phyloP scores from a whole-genome alignment of 2,329 filamentous ascomycete species.

The Aspergillus brasiliensis region DNA sequence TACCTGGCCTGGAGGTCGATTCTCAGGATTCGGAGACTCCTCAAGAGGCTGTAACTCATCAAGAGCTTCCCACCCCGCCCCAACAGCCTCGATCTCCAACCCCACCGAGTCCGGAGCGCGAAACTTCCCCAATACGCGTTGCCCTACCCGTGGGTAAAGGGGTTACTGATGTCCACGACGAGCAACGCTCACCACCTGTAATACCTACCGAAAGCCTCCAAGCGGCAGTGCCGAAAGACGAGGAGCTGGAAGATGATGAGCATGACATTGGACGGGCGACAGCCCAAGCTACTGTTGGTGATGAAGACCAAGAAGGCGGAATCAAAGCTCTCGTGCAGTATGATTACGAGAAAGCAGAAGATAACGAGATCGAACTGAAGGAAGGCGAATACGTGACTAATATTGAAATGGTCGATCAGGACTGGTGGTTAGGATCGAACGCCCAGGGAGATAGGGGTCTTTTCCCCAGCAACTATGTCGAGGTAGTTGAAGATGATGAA shows the following conservation, averaged over 20 bases:
- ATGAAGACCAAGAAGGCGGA: constrained; percentile 56
- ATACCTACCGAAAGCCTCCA: constrained; percentile 68
- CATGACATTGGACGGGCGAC: constrained; percentile 64
- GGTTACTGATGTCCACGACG: constrained; percentile 46
- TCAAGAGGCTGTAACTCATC: constrained; percentile 45
- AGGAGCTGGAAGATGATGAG: constrained; percentile 64
- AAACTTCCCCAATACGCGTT: constrained; percentile 77
- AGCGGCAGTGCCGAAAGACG: constrained; percentile 63
- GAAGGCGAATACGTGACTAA: constrained; percentile 88
- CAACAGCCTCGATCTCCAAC: constrained; percentile 51
- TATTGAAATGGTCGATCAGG: constrained; percentile 96
- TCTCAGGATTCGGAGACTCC: constrained; percentile 52
- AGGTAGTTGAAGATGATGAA: constrained; percentile 68
- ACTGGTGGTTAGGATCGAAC: constrained; percentile 99
- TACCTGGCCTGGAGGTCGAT: constrained; percentile 72
- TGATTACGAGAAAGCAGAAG: constrained; percentile 96
- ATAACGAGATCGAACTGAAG: constrained; percentile 88
- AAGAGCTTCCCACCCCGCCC: constrained; percentile 42
- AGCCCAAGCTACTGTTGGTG: constrained; percentile 56
- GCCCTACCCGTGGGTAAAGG: constrained; percentile 79
- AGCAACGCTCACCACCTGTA: constrained; percentile 41
- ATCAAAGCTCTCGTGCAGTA: constrained; percentile 81
- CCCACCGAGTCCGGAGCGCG: constrained; percentile 54
- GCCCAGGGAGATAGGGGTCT: constrained; percentile 78
- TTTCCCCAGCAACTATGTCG: constrained; percentile 97